Base-by-base conservation (phyloP, 2,329 filamentous ascomycete genomes). In the Ceratocystis alfenasii region DNA sequence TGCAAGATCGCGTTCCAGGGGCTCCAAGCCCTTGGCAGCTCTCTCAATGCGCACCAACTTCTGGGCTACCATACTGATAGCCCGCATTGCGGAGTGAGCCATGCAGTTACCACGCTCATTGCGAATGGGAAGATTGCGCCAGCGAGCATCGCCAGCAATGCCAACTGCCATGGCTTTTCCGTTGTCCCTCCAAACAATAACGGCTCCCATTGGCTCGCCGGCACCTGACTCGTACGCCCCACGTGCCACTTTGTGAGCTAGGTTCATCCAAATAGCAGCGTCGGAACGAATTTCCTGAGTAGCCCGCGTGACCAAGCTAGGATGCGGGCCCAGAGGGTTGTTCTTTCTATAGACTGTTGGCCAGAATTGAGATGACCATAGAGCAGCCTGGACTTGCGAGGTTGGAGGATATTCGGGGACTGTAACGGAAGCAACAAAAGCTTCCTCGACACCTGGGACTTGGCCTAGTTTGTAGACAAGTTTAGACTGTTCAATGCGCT, bases 261-360 rank as follows among this genome's bases (percentile, higher is more conserved):
- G 75, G 63, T 77, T 81, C 80, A 88, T 87, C 82, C 83, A 93
- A 66, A 82, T 75, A 3, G 81, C 80, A 0, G 84, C 83, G 69
- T 88, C 82, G 59, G 80, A 76, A 66, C 81, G 80, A 64, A 95
- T 83, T 68, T 89, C 86, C 12, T 85, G 82, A 48, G 87, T 86
- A 33, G 87, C 85, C 67, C 87, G 84, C 53, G 82, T 78, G 66
- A 93, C 84, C 72, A 88, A 83, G 71, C 85, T 84, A 68, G 89
- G 89, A 72, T 95, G 90, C 20, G 90, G 89, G 3, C 90, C 90
- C 67, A 92, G 88, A 1, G 89, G 89, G 72, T 94, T 94, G 70
- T 88, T 92, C 77, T 91, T 91, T 69, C 89, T 87, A 76, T 94
- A 95, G 62, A 92, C 84, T 1, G 87, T 88, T 12, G 90, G 90